Percentiles rank a stretch among this genome's conserved stretches.
phyloP scores from a whole-genome alignment of 148 eudicot genomes.

The Vaccinium vitisidaea region DNA sequence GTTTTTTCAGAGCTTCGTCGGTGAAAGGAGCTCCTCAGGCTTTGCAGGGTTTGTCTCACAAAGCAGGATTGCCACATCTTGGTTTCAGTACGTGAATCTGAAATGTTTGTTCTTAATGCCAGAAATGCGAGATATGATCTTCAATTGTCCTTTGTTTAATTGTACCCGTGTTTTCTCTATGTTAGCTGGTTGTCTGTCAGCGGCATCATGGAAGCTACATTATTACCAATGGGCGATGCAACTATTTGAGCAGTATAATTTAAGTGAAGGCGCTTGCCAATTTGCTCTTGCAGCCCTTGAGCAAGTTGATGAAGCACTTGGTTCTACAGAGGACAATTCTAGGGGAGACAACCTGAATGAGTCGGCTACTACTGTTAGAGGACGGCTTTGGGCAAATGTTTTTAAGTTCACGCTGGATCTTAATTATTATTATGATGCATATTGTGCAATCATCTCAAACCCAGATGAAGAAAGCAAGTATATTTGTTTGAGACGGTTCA shows the following conservation, averaged over 20 bases:
- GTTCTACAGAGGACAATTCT: conserved; percentile 28
- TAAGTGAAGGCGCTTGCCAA: conserved; percentile 86
- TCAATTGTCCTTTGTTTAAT: conserved; percentile 1
- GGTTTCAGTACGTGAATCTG: conserved; percentile 49
- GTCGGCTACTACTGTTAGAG: conserved; percentile 62
- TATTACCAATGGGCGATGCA: conserved; percentile 99
- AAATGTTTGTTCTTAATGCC: neutral
- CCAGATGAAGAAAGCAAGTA: conserved; percentile 96
- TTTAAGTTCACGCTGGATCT: conserved; percentile 89
- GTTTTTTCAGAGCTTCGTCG: conserved; percentile 71
- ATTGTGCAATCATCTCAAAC: conserved; percentile 94
- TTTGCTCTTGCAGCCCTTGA: conserved; percentile 98
- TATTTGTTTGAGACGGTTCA: conserved; percentile 92
- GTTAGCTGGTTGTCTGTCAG: conserved; percentile 51
- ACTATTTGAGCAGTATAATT: conserved; percentile 81
- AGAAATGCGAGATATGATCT: neutral
- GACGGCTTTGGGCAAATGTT: conserved; percentile 98
- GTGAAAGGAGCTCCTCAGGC: conserved; percentile 68
- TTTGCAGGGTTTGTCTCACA: conserved; percentile 62
- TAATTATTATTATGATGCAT: conserved; percentile 76
- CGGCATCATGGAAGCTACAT: conserved; percentile 83
- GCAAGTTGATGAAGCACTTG: conserved; percentile 87
- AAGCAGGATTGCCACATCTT: conserved; percentile 61
- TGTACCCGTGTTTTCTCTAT: conserved; percentile 17
- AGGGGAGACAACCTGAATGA: conserved; percentile 36